Conservation (phyloP, 2,329 filamentous ascomycete species). For the Fusarium acutatum region DNA sequence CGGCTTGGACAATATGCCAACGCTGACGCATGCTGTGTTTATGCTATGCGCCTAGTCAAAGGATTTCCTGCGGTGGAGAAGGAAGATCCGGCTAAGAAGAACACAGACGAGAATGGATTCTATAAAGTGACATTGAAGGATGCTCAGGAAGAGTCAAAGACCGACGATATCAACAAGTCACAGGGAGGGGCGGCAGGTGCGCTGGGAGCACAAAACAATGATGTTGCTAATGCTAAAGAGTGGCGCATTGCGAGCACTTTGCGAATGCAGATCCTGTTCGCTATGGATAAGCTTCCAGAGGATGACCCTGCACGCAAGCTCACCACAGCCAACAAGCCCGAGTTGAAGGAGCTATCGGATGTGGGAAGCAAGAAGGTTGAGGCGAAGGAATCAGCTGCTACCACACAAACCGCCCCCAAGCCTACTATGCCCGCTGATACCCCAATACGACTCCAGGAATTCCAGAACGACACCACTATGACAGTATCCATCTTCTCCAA, state of each 20-base stretch:
- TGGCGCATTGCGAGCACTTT: slow-evolving; percentile 55
- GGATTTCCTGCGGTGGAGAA: slow-evolving; percentile 44
- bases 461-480: slow-evolving; percentile 48
- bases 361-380: slow-evolving; percentile 1
- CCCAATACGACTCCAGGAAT: slow-evolving; percentile 46
- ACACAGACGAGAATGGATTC: slow-evolving; percentile 56
- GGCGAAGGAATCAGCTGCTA: neutral
- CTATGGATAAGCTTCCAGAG: slow-evolving; percentile 54
- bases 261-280: slow-evolving; percentile 57
- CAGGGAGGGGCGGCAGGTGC: neutral
- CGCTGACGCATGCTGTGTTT: slow-evolving; percentile 74
- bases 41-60: slow-evolving; percentile 56
- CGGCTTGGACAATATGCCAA: slow-evolving; percentile 77
- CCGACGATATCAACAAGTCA: slow-evolving; percentile 44
- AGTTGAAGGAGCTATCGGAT: slow-evolving; percentile 43
- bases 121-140: slow-evolving; percentile 53
- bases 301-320: slow-evolving; percentile 59
- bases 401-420: slow-evolving; percentile 13
- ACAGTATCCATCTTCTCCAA: slow-evolving; percentile 55
- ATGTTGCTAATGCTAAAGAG: slow-evolving; percentile 29
- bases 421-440: slow-evolving; percentile 34
- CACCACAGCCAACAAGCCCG: slow-evolving; percentile 46
- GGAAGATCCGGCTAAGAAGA: slow-evolving; percentile 41
- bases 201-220: neutral
- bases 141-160: slow-evolving; percentile 41